Percentiles rank a stretch among this genome's conserved stretches.
Conservation (phyloP, 352 stramenopile genomes). For the Peronospora destructor region DNA sequence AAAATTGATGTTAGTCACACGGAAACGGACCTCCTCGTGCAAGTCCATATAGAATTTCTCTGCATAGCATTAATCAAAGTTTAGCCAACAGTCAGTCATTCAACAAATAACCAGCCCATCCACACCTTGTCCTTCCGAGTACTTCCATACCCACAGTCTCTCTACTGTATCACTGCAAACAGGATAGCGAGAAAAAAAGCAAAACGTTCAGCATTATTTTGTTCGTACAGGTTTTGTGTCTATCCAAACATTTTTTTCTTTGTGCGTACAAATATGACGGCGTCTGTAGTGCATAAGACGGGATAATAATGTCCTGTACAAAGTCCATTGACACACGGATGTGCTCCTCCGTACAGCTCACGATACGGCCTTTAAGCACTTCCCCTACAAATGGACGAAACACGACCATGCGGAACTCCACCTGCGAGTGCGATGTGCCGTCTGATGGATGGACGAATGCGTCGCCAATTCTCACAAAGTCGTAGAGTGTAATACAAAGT, state of each 20-base stretch:
- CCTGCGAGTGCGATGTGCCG: constrained; percentile 81
- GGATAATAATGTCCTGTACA: constrained; percentile 87
- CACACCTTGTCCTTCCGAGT: constrained; percentile 60
- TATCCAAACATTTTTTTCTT: neutral
- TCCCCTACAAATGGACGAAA: constrained; percentile 85
- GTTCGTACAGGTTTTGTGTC: no score
- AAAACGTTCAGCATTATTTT: neutral
- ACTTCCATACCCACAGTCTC: constrained; percentile 83
- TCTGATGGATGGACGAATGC: constrained; percentile 81
- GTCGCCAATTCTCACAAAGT: constrained; percentile 85
- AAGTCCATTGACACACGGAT: constrained; percentile 88
- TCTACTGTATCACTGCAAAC: constrained; percentile 57
- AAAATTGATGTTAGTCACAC: constrained; percentile 86
- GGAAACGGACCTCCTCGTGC: constrained; percentile 82
- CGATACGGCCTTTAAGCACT: constrained; percentile 83
- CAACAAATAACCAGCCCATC: neutral
- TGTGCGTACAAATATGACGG: constrained; percentile 68
- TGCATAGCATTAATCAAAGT: neutral
- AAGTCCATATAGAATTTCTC: constrained; percentile 86
- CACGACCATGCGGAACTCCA: constrained; percentile 87
- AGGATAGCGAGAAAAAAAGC: neutral
- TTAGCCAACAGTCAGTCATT: neutral
- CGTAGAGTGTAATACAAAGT: constrained; percentile 84
- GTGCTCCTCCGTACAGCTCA: constrained; percentile 85
- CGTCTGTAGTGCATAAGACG: constrained; percentile 82